phyloP scores from a whole-genome alignment of 345 rosid species.

The Murraya koenigii region DNA sequence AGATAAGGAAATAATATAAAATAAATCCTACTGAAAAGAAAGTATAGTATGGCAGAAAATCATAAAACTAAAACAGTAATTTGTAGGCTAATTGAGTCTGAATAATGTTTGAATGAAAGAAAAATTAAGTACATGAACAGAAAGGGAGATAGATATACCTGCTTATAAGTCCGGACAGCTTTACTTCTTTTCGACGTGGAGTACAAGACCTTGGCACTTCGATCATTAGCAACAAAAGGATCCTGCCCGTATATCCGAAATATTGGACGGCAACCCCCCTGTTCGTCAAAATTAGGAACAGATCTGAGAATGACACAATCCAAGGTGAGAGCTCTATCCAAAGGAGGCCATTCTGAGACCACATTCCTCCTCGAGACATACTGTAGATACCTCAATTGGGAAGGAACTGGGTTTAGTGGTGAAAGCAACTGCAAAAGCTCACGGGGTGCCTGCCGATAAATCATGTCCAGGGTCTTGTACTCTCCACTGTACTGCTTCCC shows the following conservation, averaged over 20 bases:
- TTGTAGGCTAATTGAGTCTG: background rate
- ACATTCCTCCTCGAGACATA: constrained; percentile 88
- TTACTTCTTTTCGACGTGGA: constrained; percentile 66
- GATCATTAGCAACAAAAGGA: constrained; percentile 60
- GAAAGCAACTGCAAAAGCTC: constrained; percentile 80
- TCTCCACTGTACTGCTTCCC: constrained; percentile 84
- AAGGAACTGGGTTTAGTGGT: constrained; percentile 81
- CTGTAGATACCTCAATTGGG: constrained; percentile 85
- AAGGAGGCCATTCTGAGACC: constrained; percentile 91
- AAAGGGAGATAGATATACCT: constrained; percentile 42
- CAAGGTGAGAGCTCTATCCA: constrained; percentile 81
- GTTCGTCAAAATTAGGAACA: constrained; percentile 67
- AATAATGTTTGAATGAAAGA: background rate
- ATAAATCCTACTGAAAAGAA: background rate
- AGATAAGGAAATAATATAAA: background rate
- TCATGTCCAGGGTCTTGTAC: constrained; percentile 86
- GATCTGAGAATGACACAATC: constrained; percentile 81
- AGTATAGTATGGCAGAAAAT: background rate
- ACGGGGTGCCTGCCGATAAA: constrained; percentile 84
- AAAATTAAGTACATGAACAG: background rate
- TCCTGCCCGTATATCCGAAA: constrained; percentile 90
- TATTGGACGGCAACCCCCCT: constrained; percentile 81
- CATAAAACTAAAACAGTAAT: background rate
- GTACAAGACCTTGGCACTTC: constrained; percentile 53
- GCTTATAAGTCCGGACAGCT: constrained; percentile 62